Base-by-base conservation (phyloP, 441 rosid species). In the Populus hybrid region DNA sequence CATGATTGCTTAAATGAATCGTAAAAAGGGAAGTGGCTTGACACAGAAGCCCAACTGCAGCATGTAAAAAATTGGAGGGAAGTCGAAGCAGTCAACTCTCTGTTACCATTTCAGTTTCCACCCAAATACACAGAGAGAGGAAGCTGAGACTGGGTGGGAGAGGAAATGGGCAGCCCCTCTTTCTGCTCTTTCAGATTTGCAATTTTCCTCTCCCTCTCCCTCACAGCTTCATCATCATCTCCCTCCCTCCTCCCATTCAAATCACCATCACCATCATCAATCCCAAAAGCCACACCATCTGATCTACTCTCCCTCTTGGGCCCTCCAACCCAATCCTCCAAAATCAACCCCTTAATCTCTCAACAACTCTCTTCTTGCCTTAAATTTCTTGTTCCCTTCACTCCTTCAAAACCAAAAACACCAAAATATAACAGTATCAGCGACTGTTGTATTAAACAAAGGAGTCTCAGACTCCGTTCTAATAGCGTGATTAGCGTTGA, bases 221-320 rank as follows among this genome's bases (percentile, higher is more conserved):
- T 89, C 79, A 82, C 92, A n/a, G 83, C 84, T n/a, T 77, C 88
- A 2, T 86, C 88, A 3, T 71, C 88, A 4, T 74, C 88, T 3
- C 85, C 87, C 79, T 76, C 83, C 24, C 61, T 64, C 45, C 75
- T 78, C 77, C 70, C 69, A 50, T 36, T 53, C 77, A 77, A 76
- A 26, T 69, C 85, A 28, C 50, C 78, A 40, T 69, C 81, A 18
- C 8, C 82, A 12, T 40, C 84, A 0, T 40, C 87, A 2, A 74
- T 74, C 61, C 94, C 95, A 0, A 89, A 83, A 76, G 97, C 97
- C 72, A 89, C 94, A 23, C 84, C 95, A 50, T 81, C 84, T 70
- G 97, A 93, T 84, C 82, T 94, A 59, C 91, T 93, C 77, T 80
- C 94, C 31, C 77, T 94, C 40, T 79, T 94, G 7, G 94, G 88